Base-by-base conservation (phyloP, 371 early-diverging fungal species). In the Umbelopsis sp. region DNA sequence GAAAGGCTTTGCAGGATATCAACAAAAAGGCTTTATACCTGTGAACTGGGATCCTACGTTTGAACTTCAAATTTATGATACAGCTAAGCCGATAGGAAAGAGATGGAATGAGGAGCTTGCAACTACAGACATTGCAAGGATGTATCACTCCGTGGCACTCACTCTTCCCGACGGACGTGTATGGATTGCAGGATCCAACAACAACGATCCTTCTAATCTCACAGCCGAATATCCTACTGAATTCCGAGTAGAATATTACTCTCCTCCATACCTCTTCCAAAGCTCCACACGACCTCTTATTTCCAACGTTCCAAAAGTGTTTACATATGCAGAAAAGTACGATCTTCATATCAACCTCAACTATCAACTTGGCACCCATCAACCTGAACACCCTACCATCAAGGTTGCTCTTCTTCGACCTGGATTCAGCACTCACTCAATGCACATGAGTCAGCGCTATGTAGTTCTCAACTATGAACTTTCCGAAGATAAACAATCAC, bases 101-200 rank as follows among this genome's bases (percentile, higher is more conserved):
- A 76, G 86, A 35, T 86, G 86, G 86, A 72, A 66, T 2, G 67
- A 83, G 18, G 73, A 71, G 1, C 62, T 82, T 20, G 80, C 74
- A 6, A 69, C 66, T n/a, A 86, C 89, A 7, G 82, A 86, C 65
- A 86, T 91, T 75, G 85, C 90, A 0, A 77, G 92, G 20, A 82
- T 91, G 85, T 90, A 91, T 66, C 89, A 90, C 69, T 91, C 91
- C 0, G 85, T 86, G 0, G 89, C 89, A 0, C 70, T 81, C 18
- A 77, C 88, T 0, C 63, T 91, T n/a, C 89, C 91, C 22, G 83
- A 82, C 63, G 83, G 83, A 10, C 71, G 80, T 32, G 72, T 82
- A 1, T 82, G 83, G 83, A 79, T 82, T 67, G 83, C 83, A 24
- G 83, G 83, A 8, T 82, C 83, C 1, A 80, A 80, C 44, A 82